Evolutionary conservation across 108 stramenopile genomes (phyloP).

Genomic region (Poteriospumella lacustris): DNA sequence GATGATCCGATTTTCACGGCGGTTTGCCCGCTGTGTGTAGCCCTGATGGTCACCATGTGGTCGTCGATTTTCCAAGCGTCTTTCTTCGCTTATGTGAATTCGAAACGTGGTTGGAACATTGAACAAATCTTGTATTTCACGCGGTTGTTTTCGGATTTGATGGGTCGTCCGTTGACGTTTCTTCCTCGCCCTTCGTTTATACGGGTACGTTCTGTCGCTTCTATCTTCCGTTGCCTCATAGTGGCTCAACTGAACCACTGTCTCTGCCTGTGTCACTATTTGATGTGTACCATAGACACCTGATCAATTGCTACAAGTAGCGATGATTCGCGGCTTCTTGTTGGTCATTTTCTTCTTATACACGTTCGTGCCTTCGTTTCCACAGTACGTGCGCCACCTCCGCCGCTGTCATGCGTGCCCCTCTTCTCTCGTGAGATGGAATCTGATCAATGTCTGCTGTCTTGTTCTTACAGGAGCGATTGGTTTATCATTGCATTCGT

Average conservation of each 20-base stretch:
- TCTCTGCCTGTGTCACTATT: not conserved
- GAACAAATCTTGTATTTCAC: not conserved
- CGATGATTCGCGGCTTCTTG: not conserved
- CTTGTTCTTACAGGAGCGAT: not conserved
- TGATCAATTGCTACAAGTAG: not conserved
- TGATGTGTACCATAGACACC: not conserved
- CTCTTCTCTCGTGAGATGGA: not conserved
- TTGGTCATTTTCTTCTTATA: not conserved
- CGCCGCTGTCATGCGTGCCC: too few species aligned
- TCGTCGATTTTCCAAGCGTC: not conserved
- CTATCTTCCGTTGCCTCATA: too few species aligned
- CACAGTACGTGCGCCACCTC: not conserved
- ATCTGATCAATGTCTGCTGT: not conserved
- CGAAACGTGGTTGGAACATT: not conserved
- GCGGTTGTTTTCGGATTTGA: not conserved
- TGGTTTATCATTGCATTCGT: not conserved
- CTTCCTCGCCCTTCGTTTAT: not conserved
- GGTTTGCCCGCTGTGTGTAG: not conserved
- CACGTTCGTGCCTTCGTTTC: not conserved
- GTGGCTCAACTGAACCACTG: too few species aligned
- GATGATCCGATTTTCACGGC: not conserved
- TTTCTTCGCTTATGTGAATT: conserved; percentile 3
- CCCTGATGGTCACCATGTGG: not conserved
- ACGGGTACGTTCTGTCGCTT: too few species aligned
- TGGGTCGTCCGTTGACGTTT: not conserved